Evolutionary conservation across 2,329 filamentous ascomycete genomes (phyloP).

Genomic region (Xylaria multiplex): DNA sequence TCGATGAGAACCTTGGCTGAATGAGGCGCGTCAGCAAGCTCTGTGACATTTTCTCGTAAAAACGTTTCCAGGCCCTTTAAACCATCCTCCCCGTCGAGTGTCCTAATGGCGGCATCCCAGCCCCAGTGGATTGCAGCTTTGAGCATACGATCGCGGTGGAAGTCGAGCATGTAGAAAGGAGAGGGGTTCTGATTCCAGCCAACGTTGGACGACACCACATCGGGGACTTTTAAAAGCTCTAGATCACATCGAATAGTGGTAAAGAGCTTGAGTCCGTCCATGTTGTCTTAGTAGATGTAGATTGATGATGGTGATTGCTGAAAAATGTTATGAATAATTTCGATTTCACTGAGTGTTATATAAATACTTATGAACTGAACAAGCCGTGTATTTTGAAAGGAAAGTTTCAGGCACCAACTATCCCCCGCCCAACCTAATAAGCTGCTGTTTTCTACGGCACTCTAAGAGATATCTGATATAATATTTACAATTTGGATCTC

Average conservation of each 20-base stretch:
- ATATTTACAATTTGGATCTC: not conserved
- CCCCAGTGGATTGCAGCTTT: constrained; percentile 66
- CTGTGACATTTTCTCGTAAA: constrained; percentile 47
- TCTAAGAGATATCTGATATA: not conserved
- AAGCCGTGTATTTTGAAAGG: too few relatives aligned
- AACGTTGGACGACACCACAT: constrained; percentile 52
- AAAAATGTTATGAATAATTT: not conserved
- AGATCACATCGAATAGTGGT: constrained; percentile 79
- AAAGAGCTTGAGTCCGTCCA: constrained; percentile 68
- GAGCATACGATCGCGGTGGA: constrained; percentile 82
- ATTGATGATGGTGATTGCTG: constrained; percentile 41
- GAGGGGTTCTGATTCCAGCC: constrained; percentile 67
- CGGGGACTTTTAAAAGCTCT: constrained; percentile 58
- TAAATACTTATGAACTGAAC: too few relatives aligned
- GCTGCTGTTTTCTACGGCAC: too few relatives aligned
- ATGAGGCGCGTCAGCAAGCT: constrained; percentile 50
- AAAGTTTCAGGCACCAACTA: not conserved
- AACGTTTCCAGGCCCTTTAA: constrained; percentile 55
- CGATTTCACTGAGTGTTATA: not conserved
- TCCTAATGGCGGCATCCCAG: constrained; percentile 60
- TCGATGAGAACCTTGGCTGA: constrained; percentile 67
- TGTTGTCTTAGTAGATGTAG: constrained; percentile 2
- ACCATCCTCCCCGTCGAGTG: constrained; percentile 58
- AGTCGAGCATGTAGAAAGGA: constrained; percentile 81
- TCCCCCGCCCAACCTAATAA: too few relatives aligned